phyloP scores from a whole-genome alignment of 1,284 basidiomycete species.

The Pseudozyma tsukubaensis region DNA sequence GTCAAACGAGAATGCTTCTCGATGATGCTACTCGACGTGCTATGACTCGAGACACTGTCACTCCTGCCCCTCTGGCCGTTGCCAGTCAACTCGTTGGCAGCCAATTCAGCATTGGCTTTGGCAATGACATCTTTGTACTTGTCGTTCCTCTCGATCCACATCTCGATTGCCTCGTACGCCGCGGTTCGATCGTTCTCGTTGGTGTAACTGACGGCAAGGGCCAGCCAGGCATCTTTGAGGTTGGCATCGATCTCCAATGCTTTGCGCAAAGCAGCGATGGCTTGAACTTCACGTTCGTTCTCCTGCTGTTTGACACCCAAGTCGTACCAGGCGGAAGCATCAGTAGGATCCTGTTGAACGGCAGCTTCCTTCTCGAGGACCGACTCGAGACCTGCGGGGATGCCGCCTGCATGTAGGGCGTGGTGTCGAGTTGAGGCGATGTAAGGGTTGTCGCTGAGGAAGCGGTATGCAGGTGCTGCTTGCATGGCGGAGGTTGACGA shows the following conservation, averaged over 20 bases:
- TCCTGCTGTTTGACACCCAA: conserved; percentile 98
- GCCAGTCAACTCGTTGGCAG: neutral
- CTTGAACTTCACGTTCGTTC: conserved; percentile 93
- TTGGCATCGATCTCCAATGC: conserved; percentile 81
- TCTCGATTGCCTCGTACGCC: conserved; percentile 81
- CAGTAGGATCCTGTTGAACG: conserved; percentile 81
- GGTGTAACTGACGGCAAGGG: conserved; percentile 88
- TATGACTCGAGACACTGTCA: conserved; percentile 34
- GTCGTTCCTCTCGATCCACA: conserved; percentile 76
- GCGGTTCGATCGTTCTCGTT: conserved; percentile 82
- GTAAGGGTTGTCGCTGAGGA: conserved; percentile 66
- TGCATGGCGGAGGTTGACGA: conserved; percentile 20
- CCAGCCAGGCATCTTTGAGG: conserved; percentile 80
- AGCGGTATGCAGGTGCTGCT: conserved; percentile 57
- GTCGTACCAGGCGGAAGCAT: conserved; percentile 85
- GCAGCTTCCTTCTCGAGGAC: conserved; percentile 86
- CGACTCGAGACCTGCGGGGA: conserved; percentile 51
- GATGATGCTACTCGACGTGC: conserved; percentile 18
- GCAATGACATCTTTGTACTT: conserved; percentile 72
- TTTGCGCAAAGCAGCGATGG: conserved; percentile 84
- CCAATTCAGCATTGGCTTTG: conserved; percentile 13
- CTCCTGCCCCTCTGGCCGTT: conserved; percentile 22
- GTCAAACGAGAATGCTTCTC: conserved; percentile 66
- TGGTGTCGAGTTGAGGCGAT: conserved; percentile 49
- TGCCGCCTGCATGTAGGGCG: conserved; percentile 32